Evolutionary conservation across 2,329 filamentous ascomycete genomes (phyloP).

Genomic region (Aspergillus glaucus): DNA sequence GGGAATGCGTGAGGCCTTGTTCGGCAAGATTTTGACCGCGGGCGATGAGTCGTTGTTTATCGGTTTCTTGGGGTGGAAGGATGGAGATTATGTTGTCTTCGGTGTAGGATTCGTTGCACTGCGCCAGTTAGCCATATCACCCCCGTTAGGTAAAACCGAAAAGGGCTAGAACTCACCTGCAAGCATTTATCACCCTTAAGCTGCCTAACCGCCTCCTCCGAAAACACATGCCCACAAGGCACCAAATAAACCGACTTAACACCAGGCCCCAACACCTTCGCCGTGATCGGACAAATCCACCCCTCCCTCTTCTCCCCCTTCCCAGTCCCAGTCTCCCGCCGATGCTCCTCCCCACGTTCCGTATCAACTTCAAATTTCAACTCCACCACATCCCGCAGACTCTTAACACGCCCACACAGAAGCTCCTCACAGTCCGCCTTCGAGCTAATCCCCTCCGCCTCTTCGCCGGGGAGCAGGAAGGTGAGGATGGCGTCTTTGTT

Average conservation of each 20-base stretch:
- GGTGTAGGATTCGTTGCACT: conserved; percentile 71
- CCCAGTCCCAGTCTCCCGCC: conserved; percentile 37
- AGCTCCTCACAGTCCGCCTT: conserved; percentile 58
- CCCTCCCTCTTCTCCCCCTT: conserved; percentile 44
- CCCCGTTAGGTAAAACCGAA: too few relatives aligned
- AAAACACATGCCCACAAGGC: conserved; percentile 92
- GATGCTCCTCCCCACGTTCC: conserved; percentile 13
- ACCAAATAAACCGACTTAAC: conserved; percentile 83
- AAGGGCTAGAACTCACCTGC: conserved; percentile 36
- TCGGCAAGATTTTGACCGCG: conserved; percentile 64
- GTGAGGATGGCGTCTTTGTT: conserved; percentile 88
- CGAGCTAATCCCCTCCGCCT: conserved; percentile 47
- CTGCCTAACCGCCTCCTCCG: conserved; percentile 76
- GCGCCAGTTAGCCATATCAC: conserved; percentile 2
- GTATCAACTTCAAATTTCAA: conserved; percentile 63
- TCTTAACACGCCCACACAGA: conserved; percentile 61
- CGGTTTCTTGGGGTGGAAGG: conserved; percentile 62
- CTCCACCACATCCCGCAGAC: conserved; percentile 78
- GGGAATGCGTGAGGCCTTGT: conserved; percentile 70
- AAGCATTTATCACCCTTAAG: conserved; percentile 60
- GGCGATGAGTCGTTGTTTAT: conserved; percentile 61
- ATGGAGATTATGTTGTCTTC: conserved; percentile 76
- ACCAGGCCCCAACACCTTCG: conserved; percentile 73
- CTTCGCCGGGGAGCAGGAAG: conserved; percentile 53
- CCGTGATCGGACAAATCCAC: conserved; percentile 81